A percentile compares a stretch with the other conserved stretches of the same genome.
phyloP scores from a whole-genome alignment of 1,139 yeast genomes.

The Sugiyamaella paludigena region DNA sequence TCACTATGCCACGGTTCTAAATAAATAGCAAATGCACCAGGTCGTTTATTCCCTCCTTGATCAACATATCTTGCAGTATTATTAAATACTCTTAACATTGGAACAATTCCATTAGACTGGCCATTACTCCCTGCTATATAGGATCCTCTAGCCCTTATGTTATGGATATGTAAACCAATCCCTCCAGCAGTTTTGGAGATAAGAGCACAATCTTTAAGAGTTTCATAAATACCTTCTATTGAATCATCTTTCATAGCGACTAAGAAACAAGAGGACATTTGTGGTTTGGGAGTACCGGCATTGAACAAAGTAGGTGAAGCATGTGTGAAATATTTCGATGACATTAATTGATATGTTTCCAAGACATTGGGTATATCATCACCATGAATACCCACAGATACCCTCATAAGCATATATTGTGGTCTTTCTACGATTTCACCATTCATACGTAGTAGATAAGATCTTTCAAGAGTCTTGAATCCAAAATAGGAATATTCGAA shows the following conservation, averaged over 20 bases:
- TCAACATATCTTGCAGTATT: conserved; percentile 85
- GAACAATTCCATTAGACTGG: conserved; percentile 72
- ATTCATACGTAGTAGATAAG: conserved; percentile 57
- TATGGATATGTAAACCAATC: conserved; percentile 74
- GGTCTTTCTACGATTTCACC: conserved; percentile 75
- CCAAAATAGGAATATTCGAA: conserved; percentile 69
- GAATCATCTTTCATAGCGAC: conserved; percentile 80
- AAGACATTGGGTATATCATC: conserved; percentile 56
- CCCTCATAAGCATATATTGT: conserved; percentile 76
- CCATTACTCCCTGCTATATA: conserved; percentile 76
- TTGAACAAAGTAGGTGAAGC: conserved; percentile 82
- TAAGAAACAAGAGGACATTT: conserved; percentile 76
- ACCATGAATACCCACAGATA: conserved; percentile 75
- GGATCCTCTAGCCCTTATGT: conserved; percentile 69
- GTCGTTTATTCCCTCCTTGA: conserved; percentile 84
- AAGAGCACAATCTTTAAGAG: conserved; percentile 71
- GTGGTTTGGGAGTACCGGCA: conserved; percentile 73
- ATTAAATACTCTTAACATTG: conserved; percentile 80
- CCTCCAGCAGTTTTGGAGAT: conserved; percentile 85
- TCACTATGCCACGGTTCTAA: conserved; percentile 88
- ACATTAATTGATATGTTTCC: conserved; percentile 73
- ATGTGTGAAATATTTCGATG: conserved; percentile 70
- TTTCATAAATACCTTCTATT: conserved; percentile 75
- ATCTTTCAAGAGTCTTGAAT: conserved; percentile 68
- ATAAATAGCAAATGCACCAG: conserved; percentile 80